Percentiles rank a stretch among this genome's conserved stretches.
Conservation (phyloP, 495 filamentous ascomycete genomes). For the Aspergillus coremiiformis region DNA sequence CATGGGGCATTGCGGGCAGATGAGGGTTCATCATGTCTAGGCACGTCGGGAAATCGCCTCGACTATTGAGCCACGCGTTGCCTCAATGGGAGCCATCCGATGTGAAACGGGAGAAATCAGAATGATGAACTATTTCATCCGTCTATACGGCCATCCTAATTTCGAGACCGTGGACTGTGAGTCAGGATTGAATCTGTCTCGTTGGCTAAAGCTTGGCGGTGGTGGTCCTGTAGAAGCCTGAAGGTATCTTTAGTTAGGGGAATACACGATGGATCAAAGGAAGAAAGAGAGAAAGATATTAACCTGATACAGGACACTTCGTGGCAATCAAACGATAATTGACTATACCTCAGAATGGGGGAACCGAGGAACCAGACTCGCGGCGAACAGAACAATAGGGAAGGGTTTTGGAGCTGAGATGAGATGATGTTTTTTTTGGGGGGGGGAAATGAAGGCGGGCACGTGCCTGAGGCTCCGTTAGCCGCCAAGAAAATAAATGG, state of each 20-base stretch:
- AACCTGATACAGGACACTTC: constrained; percentile 3
- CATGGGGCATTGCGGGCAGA: constrained; percentile 46
- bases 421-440: constrained; percentile 27
- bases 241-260: background rate
- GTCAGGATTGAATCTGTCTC: background rate
- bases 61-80: constrained; percentile 37
- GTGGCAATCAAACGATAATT: background rate
- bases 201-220: background rate
- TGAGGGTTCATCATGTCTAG: constrained; percentile 50
- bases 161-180: constrained; percentile 4
- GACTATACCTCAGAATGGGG: constrained; percentile 1
- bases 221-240: constrained; percentile 4
- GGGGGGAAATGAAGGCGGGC: constrained; percentile 15
- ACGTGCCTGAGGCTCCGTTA: constrained; percentile 23
- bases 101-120: constrained; percentile 18
- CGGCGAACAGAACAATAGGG: background rate
- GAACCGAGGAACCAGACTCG: constrained; percentile 3
- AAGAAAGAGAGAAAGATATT: background rate
- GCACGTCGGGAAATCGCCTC: constrained; percentile 32
- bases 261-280: background rate
- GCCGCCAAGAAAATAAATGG: constrained; percentile 13
- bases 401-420: constrained; percentile 8
- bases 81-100: constrained; percentile 43
- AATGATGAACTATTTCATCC: constrained; percentile 16
- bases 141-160: constrained; percentile 36